Conservation (phyloP, 169 alveolate genomes). For the Plasmodium berghei region DNA sequence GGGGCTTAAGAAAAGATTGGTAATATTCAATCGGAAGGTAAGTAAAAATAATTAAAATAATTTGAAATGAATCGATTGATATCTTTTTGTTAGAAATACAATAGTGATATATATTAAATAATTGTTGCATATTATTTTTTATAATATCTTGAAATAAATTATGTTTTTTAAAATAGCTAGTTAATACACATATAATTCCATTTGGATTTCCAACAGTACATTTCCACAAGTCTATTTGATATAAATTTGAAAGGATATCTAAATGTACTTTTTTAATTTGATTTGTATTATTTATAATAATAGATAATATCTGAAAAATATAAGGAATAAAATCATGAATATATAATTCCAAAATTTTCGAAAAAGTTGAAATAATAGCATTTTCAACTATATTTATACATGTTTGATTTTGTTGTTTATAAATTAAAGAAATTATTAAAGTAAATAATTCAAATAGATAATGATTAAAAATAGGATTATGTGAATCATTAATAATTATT, state of each 20-base stretch:
- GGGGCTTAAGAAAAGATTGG: conserved; percentile 81
- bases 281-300: conserved; percentile 57
- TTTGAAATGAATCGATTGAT: conserved; percentile 85
- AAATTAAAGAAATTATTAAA: conserved; percentile 74
- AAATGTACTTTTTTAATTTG: conserved; percentile 77
- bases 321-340: conserved; percentile 88
- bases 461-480: conserved; percentile 89
- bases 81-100: conserved; percentile 88
- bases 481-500: conserved; percentile 85
- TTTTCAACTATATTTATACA: conserved; percentile 79
- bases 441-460: conserved; percentile 86
- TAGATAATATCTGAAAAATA: conserved; percentile 80
- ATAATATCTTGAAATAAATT: conserved; percentile 82
- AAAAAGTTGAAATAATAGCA: conserved; percentile 79
- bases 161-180: conserved; percentile 84
- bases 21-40: conserved; percentile 84
- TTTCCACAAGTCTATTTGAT: conserved; percentile 79
- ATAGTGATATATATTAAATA: conserved; percentile 86
- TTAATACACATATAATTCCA: conserved; percentile 86
- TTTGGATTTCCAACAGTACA: conserved; percentile 84
- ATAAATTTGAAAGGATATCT: conserved; percentile 78
- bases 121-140: conserved; percentile 81
- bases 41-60: conserved; percentile 83
- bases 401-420: conserved; percentile 33
- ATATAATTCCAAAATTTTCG: conserved; percentile 84